Evolutionary conservation across 2,329 filamentous ascomycete species (phyloP).

Genomic region (Colletotrichum sp.): DNA sequence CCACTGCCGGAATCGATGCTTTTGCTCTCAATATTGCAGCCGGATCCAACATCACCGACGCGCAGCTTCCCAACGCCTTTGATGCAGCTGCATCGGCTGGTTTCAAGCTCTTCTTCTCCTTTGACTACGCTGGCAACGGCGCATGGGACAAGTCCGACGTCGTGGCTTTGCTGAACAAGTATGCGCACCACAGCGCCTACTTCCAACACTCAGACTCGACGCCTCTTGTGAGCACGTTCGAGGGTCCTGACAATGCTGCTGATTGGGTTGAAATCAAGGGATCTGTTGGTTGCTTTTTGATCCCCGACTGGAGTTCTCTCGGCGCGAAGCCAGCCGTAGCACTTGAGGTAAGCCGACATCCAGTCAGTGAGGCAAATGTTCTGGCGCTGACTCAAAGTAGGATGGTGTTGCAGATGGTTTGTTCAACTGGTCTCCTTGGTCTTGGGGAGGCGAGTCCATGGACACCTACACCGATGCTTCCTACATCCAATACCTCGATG

Average conservation of each 20-base stretch:
- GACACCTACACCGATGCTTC: neutral
- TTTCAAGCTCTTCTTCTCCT: neutral
- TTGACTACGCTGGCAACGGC: neutral
- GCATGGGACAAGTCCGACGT: neutral
- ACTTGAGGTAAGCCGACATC: neutral
- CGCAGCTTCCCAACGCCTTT: neutral
- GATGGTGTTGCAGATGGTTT: neutral
- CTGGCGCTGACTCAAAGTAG: neutral
- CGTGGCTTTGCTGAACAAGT: neutral
- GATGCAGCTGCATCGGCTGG: neutral
- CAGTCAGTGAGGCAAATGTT: neutral
- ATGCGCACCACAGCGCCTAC: neutral
- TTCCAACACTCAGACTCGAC: neutral
- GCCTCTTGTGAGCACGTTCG: neutral
- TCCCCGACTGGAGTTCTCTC: neutral
- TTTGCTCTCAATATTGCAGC: neutral
- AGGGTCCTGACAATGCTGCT: neutral
- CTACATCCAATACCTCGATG: neutral
- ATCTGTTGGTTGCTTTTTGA: neutral
- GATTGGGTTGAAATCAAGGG: neutral
- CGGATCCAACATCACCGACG: neutral
- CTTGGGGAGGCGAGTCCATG: neutral
- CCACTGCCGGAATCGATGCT: neutral
- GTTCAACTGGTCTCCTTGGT: neutral
- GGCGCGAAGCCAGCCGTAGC: neutral